Conservation (phyloP, 2,329 filamentous ascomycete species). For the Scedosporium apiospermum region DNA sequence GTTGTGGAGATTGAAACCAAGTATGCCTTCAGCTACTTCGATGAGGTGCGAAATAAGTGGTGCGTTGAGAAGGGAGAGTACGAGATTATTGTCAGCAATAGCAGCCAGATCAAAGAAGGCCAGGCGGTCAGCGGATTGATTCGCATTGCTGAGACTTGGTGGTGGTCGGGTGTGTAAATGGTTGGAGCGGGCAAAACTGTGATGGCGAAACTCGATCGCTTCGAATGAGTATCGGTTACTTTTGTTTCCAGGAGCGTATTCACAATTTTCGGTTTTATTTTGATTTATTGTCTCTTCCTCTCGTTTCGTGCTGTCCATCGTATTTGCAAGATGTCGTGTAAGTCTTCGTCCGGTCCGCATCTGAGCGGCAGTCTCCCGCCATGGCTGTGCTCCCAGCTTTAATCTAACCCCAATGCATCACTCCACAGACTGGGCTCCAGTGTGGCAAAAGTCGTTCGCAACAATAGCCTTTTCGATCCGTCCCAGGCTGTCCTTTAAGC, state of each 20-base stretch:
- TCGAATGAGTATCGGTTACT: too few relatives aligned
- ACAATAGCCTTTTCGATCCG: too few relatives aligned
- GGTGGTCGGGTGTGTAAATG: conserved; percentile 54
- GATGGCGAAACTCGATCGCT: too few relatives aligned
- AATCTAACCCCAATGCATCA: too few relatives aligned
- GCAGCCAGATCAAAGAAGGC: conserved; percentile 37
- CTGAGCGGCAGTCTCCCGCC: too few relatives aligned
- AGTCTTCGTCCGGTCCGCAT: too few relatives aligned
- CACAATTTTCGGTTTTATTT: neutral
- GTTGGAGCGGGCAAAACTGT: neutral
- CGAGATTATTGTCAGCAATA: conserved; percentile 49
- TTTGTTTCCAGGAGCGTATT: too few relatives aligned
- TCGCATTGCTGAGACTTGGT: conserved; percentile 49
- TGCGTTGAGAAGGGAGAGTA: conserved; percentile 57
- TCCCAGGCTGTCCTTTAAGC: too few relatives aligned
- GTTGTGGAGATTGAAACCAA: conserved; percentile 51
- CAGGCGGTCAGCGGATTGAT: conserved; percentile 43
- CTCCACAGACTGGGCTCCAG: too few relatives aligned
- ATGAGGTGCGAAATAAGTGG: conserved; percentile 58
- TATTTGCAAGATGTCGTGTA: neutral
- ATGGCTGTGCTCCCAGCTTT: too few relatives aligned
- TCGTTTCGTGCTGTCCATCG: neutral
- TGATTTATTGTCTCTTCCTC: neutral
- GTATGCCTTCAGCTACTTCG: conserved; percentile 60
- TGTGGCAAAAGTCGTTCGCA: too few relatives aligned